A percentile compares a stretch with the other conserved stretches of the same genome.
Evolutionary conservation across 1,284 basidiomycete genomes (phyloP).

Genomic region (Moesziomyces parantarcticus): DNA sequence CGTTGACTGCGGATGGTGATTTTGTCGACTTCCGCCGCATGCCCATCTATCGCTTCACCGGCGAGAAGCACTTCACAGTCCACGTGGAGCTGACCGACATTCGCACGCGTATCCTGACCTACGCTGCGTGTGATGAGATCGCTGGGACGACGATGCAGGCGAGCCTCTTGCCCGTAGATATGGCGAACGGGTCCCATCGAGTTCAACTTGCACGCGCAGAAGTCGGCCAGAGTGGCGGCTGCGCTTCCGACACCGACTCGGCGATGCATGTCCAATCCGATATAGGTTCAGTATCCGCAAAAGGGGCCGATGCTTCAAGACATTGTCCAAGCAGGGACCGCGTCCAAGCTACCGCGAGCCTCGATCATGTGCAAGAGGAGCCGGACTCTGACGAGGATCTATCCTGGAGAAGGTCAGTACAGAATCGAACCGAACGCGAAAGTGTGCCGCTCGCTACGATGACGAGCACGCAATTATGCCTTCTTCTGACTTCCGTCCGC

Average conservation of each 20-base stretch:
- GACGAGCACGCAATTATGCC: background rate
- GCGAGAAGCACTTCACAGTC: slow-evolving; percentile 48
- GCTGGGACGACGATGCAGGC: slow-evolving; percentile 38
- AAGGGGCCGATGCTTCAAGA: background rate
- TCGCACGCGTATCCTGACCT: slow-evolving; percentile 53
- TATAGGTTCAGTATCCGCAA: background rate
- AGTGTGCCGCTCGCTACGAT: background rate
- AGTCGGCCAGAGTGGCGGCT: slow-evolving; percentile 5
- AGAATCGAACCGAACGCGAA: background rate
- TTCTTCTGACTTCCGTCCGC: background rate
- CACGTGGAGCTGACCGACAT: slow-evolving; percentile 57
- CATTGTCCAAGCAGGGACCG: background rate
- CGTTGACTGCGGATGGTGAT: slow-evolving; percentile 26
- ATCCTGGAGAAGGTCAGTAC: slow-evolving; percentile 32
- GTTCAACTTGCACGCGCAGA: slow-evolving; percentile 21
- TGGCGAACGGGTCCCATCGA: slow-evolving; percentile 29
- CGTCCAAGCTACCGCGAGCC: background rate
- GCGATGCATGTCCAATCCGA: background rate
- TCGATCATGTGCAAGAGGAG: background rate
- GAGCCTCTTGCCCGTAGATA: slow-evolving; percentile 36
- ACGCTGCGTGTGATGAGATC: slow-evolving; percentile 47
- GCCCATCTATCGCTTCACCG: slow-evolving; percentile 39
- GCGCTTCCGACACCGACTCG: background rate
- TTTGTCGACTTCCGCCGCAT: slow-evolving; percentile 53
- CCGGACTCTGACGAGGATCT: slow-evolving; percentile 15